Percentiles rank a stretch among this genome's conserved stretches.
Evolutionary conservation across 768 basidiomycete species (phyloP).

Genomic region (Rhizopogon vesiculosus): DNA sequence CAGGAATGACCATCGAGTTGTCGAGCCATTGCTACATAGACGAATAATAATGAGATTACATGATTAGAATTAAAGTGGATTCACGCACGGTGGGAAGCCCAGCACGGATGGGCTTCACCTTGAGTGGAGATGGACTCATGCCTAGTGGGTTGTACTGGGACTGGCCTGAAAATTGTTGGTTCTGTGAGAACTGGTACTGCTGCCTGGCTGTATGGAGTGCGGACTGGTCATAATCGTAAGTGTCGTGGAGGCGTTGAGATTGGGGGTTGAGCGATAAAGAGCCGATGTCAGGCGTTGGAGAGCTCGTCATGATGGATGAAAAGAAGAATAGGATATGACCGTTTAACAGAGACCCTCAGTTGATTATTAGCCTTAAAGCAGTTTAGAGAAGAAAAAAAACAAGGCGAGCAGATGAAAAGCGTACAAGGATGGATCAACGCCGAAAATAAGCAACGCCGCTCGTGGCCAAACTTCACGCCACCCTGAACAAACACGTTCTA

Average conservation of each 20-base stretch:
- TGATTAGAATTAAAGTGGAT: constrained; percentile 9
- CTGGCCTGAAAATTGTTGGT: constrained; percentile 52
- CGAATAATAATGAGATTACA: constrained; percentile 14
- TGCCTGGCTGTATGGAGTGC: constrained; percentile 43
- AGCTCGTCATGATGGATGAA: constrained; percentile 63
- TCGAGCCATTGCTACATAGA: constrained; percentile 81
- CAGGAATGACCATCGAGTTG: constrained; percentile 43
- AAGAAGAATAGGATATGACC: constrained; percentile 3
- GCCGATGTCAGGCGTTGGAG: constrained; percentile 74
- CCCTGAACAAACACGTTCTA: constrained; percentile 9
- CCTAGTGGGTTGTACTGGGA: constrained; percentile 44
- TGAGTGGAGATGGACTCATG: constrained; percentile 66
- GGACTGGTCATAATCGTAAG: constrained; percentile 78
- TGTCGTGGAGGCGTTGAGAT: constrained; percentile 77
- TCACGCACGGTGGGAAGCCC: constrained; percentile 69
- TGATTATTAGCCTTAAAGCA: constrained; percentile 13
- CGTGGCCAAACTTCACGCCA: constrained; percentile 25
- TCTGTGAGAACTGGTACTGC: constrained; percentile 70
- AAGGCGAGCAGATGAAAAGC: constrained; percentile 21
- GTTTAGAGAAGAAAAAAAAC: constrained; percentile 18
- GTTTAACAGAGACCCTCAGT: not conserved
- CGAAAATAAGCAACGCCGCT: constrained; percentile 9
- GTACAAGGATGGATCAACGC: constrained; percentile 11
- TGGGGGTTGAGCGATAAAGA: constrained; percentile 65
- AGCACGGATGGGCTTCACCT: constrained; percentile 64